phyloP scores from a whole-genome alignment of 176 grass and related monocot species.

The Carex parvula region DNA sequence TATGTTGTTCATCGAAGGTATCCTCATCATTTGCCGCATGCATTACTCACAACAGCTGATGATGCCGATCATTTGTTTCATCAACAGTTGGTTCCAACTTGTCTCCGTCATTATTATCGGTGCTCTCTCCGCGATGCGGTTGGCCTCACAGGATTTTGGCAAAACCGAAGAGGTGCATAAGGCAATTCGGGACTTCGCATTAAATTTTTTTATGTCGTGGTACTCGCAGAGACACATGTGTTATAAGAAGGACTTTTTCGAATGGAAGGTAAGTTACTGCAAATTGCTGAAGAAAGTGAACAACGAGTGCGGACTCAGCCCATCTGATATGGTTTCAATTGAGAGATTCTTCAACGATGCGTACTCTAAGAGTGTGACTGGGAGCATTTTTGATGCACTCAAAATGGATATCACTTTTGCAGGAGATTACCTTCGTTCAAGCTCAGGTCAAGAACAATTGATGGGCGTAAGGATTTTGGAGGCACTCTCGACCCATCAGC shows the following conservation, averaged over 20 bases:
- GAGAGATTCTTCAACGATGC: conserved; percentile 71
- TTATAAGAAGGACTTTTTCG: conserved; percentile 64
- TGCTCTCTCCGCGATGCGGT: conserved; percentile 38
- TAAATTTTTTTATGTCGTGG: conserved; percentile 53
- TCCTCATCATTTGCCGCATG: conserved; percentile 64
- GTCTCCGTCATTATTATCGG: conserved; percentile 46
- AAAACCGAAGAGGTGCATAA: no score
- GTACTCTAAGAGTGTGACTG: conserved; percentile 51
- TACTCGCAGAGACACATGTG: conserved; percentile 51
- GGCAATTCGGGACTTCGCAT: conserved; percentile 34
- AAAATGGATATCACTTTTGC: conserved; percentile 68
- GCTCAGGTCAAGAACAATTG: conserved; percentile 53
- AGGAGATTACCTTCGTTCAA: conserved; percentile 39
- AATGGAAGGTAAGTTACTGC: conserved; percentile 55
- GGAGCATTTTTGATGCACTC: conserved; percentile 59
- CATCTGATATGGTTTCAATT: conserved; percentile 32
- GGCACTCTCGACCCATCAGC: conserved; percentile 29
- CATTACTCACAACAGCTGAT: neutral
- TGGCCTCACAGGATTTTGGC: conserved; percentile 59
- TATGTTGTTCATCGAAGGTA: conserved; percentile 73
- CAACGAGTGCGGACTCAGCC: conserved; percentile 42
- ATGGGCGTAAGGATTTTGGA: conserved; percentile 48
- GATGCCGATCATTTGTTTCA: conserved; percentile 40
- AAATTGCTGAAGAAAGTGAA: conserved; percentile 46
- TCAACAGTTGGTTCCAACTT: conserved; percentile 53